Percentiles rank a stretch among this genome's conserved stretches.
These are phyloP conservation scores for Vaccinium myrtillus DNA, from an alignment of 148 eudicot genomes.

Conservation along the genomic window DNA sequence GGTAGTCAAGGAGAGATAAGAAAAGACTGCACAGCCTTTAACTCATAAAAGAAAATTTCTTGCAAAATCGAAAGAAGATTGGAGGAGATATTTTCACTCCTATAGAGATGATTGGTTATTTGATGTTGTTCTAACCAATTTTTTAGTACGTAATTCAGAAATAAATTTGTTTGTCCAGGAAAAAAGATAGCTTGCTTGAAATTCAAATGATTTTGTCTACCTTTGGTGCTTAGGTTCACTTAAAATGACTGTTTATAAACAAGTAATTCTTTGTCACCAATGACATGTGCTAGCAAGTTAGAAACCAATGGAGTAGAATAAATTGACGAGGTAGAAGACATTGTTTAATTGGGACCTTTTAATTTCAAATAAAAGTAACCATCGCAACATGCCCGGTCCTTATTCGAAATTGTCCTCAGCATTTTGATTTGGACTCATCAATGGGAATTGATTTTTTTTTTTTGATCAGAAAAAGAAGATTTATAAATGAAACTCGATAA, in stretches of 20 bases:
- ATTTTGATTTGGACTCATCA: not conserved
- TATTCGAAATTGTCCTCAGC: not conserved
- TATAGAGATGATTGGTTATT: not conserved
- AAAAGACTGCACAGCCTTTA: constrained; percentile 60
- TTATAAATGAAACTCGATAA: too few species aligned
- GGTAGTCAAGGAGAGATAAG: constrained; percentile 77
- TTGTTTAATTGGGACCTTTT: too few species aligned
- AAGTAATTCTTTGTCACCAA: not conserved
- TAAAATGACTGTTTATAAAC: not conserved
- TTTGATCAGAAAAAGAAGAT: too few species aligned
- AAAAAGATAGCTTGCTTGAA: not conserved
- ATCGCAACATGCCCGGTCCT: not conserved
- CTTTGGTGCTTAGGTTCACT: not conserved
- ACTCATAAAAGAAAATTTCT: constrained; percentile 25
- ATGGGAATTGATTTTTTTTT: too few species aligned
- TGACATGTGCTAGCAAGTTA: too few species aligned
- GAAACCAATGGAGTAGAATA: too few species aligned
- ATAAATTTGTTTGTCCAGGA: not conserved
- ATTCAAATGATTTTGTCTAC: not conserved
- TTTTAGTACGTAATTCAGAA: not conserved
- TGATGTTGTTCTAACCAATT: not conserved
- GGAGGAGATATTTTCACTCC: not conserved
- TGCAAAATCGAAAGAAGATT: not conserved
- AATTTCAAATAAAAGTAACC: too few species aligned
- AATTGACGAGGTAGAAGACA: too few species aligned